phyloP scores from a whole-genome alignment of 768 basidiomycete species.

The Auricularia sp. region DNA sequence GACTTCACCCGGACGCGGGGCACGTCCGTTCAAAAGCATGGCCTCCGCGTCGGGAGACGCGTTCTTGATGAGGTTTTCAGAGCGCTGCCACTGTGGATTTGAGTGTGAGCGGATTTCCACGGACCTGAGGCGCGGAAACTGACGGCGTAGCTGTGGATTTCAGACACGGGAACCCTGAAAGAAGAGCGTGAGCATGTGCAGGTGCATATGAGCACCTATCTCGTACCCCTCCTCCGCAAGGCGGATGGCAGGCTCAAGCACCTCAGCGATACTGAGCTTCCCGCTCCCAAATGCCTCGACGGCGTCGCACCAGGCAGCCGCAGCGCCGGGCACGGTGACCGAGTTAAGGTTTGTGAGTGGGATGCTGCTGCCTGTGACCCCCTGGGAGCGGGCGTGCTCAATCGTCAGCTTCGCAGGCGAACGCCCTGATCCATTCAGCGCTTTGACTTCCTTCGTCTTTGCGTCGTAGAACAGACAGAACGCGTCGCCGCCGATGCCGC shows the following conservation, averaged over 20 bases:
- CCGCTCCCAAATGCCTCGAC: conserved; percentile 75
- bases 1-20: conserved; percentile 78
- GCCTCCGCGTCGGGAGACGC: conserved; percentile 81
- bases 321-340: conserved; percentile 91
- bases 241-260: conserved; percentile 81
- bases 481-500: conserved; percentile 90
- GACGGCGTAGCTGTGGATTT: conserved; percentile 57
- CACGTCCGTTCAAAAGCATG: conserved; percentile 77
- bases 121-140: conserved; percentile 13
- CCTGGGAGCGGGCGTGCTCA: conserved; percentile 58
- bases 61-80: conserved; percentile 61
- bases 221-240: conserved; percentile 83
- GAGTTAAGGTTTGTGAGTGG: conserved; percentile 75
- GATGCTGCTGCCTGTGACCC: conserved; percentile 57
- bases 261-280: conserved; percentile 51
- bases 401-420: conserved; percentile 73
- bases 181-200: neutral
- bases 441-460: conserved; percentile 69
- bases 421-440: conserved; percentile 85
- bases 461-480: conserved; percentile 92
- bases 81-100: conserved; percentile 33
- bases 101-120: conserved; percentile 3
- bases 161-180: conserved; percentile 76
- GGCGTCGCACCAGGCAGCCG: conserved; percentile 91
- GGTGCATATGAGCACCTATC: neutral